Evolutionary conservation across 1,284 basidiomycete genomes (phyloP).

Genomic region (Ustilago vetiveriae): DNA sequence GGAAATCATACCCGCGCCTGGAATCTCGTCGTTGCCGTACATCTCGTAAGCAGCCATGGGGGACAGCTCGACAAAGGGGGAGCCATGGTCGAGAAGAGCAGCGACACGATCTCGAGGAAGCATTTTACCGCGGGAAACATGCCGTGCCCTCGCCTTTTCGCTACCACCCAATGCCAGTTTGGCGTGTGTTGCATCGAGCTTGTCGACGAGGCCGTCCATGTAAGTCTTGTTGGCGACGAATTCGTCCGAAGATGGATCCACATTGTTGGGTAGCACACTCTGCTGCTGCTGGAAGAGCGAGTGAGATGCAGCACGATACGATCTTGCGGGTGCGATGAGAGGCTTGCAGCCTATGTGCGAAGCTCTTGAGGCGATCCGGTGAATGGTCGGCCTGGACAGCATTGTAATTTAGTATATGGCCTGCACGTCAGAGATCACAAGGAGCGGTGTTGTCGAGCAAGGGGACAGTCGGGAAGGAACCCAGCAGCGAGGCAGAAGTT

Average conservation of each 20-base stretch:
- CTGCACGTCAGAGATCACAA: neutral
- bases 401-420: slow-evolving; percentile 1
- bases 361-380: slow-evolving; percentile 11
- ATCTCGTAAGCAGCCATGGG: slow-evolving; percentile 86
- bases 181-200: slow-evolving; percentile 51
- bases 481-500: too few relatives aligned
- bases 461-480: too few relatives aligned
- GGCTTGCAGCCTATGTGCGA: slow-evolving; percentile 4
- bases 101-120: slow-evolving; percentile 80
- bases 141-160: slow-evolving; percentile 78
- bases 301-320: slow-evolving; percentile 28
- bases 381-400: slow-evolving; percentile 11
- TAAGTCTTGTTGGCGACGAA: slow-evolving; percentile 52
- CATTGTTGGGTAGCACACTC: slow-evolving; percentile 54
- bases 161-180: slow-evolving; percentile 68
- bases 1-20: slow-evolving; percentile 89
- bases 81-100: slow-evolving; percentile 81
- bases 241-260: slow-evolving; percentile 44
- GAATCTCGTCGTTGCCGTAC: slow-evolving; percentile 80
- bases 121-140: slow-evolving; percentile 82
- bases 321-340: slow-evolving; percentile 1
- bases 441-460: neutral
- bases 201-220: slow-evolving; percentile 54
- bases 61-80: slow-evolving; percentile 89
- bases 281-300: slow-evolving; percentile 40